Evolutionary conservation across 2,329 filamentous ascomycete genomes (phyloP), one percentile per base, ranked within the genome.

Genomic region (Fusarium multiceps): DNA sequence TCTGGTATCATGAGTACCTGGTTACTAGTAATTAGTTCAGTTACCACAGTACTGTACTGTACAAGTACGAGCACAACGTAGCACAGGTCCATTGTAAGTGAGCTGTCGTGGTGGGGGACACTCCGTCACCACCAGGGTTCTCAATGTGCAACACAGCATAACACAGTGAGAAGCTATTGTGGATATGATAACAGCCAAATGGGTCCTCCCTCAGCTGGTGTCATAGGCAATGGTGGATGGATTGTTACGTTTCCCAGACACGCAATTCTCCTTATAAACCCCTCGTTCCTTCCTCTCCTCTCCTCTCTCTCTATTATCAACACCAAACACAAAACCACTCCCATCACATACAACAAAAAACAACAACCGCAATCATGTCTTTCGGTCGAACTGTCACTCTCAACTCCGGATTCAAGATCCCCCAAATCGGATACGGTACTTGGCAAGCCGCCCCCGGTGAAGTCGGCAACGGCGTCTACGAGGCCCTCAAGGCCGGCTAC

Each of bases 371-470:
- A 68, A 76, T 54, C 68, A 90, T 90, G 88, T 89, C 88, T 76
- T 80, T 82, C 75, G 85, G 82, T 62, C 80, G 78, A 72, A 82
- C 87, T 79, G 86, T 88, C 72, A 87, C 86, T 66, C 85, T 89
- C 74, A 89, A 86, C 82, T 85, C 86, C 57, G 90, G 91, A 71
- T 86, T 87, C 76, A 88, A 89, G 80, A 92, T 92, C 59, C 87
- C 89, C 4, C 83, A 83, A 51, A 80, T 90, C 66, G 86, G 87
- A 67, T 84, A 78, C 63, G 89, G 89, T 74, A 92, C 89, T 73
- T 92, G 89, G 89, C 90, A 92, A 78, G 88, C 89, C 32, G 82
- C 85, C 72, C 88, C 89, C 54, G 87, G 87, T 68, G 86, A 91
- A 79, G 89, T 91, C 63, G 85, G 86, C 61, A 82, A 86, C 40